A percentile compares a stretch with the other conserved stretches of the same genome.
Evolutionary conservation across 2,329 filamentous ascomycete genomes (phyloP).

Genomic region (Emergomyces africanus): DNA sequence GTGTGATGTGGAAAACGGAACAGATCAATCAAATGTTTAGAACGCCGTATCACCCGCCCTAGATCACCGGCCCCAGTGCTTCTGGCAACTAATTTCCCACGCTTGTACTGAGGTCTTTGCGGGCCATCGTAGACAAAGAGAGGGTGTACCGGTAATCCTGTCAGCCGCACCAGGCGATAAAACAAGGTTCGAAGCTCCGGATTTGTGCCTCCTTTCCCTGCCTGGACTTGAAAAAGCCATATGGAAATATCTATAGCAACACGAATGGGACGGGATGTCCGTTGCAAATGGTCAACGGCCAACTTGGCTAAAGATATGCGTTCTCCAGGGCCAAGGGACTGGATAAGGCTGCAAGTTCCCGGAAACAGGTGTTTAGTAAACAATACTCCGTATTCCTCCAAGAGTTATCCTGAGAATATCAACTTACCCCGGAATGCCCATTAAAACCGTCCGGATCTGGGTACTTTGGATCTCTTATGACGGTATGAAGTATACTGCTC

Average conservation of each 20-base stretch:
- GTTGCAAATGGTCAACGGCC: constrained; percentile 62
- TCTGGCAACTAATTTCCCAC: constrained; percentile 54
- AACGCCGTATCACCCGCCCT: constrained; percentile 57
- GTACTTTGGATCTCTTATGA: background rate
- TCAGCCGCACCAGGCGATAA: constrained; percentile 70
- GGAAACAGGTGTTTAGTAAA: constrained; percentile 7
- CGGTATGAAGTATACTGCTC: background rate
- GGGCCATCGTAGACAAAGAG: constrained; percentile 86
- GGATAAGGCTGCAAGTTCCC: constrained; percentile 57
- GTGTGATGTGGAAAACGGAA: constrained; percentile 78
- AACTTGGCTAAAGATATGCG: constrained; percentile 73
- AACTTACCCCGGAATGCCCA: constrained; percentile 36
- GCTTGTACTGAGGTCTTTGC: constrained; percentile 74
- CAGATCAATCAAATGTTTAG: constrained; percentile 68
- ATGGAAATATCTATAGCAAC: constrained; percentile 92
- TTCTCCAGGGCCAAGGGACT: constrained; percentile 70
- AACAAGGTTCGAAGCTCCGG: constrained; percentile 86
- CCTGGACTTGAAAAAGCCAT: constrained; percentile 91
- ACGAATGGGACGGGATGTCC: constrained; percentile 58
- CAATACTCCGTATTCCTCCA: background rate
- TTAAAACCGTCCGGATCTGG: constrained; percentile 10
- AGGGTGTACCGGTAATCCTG: constrained; percentile 66
- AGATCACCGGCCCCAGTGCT: constrained; percentile 39
- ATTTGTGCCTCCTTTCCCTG: constrained; percentile 73
- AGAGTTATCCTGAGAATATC: background rate